Evolutionary conservation across 2,329 filamentous ascomycete genomes (phyloP), one percentile per base, ranked within the genome.

Genomic region (Penicillium sp.): DNA sequence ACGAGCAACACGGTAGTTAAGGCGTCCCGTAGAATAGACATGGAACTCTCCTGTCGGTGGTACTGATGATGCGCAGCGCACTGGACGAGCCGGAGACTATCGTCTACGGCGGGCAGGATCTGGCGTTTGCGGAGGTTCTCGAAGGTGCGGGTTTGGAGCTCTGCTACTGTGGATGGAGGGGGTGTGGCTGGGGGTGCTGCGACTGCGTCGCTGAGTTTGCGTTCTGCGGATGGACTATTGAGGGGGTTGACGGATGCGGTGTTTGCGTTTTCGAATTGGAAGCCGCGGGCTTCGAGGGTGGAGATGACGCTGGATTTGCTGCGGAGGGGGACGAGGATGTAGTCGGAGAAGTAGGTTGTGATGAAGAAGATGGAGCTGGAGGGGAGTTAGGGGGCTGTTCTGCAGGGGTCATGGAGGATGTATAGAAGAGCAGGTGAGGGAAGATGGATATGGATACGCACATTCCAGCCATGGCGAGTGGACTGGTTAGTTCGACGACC

Each of bases 281-380:
- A 97, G 1, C 92, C 92, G 49, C 90, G 86, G 17, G 88, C 85
- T 60, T 94, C 83, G 5, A 98, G 82, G 0, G 92, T 90, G 59
- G 87, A 83, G 37, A 92, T 86, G 50, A 98, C 93, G 41, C 88
- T 88, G 28, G 84, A 79, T 53, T 89, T 87, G 69, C 90, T 87
- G 71, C 88, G 90, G 55, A 83, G 83, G 0, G 95, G 93, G 0
- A 97, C 92, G 38, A 98, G 84, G 68, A 99, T 96, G 77, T 96
- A 98, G 79, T 99, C 94, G 37, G 91, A 95, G 78, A 96, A 98
- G 78, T 98, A 99, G 35, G 92, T 97, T 3, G 94, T 97, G 75
- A 97, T 96, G 83, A 98, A 98, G 82, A 98, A 97, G 72, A 99
- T 96, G 55, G 94, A 91, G 54, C 85, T 87, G 49, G 20, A 43